Conservation (phyloP, 164 flowering plant genomes). For the Aristolochia fimbriata region DNA sequence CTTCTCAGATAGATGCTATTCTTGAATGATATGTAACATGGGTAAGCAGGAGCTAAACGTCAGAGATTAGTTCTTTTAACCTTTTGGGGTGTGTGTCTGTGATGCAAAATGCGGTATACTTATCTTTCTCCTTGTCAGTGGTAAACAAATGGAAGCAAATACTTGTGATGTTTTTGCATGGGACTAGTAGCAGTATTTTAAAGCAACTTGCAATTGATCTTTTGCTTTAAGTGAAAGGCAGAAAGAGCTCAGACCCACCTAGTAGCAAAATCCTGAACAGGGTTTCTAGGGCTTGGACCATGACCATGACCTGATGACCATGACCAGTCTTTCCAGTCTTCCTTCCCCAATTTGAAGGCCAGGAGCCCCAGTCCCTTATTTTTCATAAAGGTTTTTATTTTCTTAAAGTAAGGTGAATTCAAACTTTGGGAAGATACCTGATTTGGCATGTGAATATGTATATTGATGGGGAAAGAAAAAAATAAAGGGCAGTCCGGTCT, state of each 20-base stretch:
- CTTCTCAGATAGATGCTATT: too few relatives aligned
- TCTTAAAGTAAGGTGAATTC: slow-evolving; percentile 13
- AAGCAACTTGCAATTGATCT: slow-evolving; percentile 6
- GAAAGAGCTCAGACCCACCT: slow-evolving; percentile 15
- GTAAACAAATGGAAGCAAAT: too few relatives aligned
- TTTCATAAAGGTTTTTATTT: background rate
- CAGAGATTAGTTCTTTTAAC: too few relatives aligned
- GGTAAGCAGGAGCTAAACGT: too few relatives aligned
- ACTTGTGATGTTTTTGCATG: too few relatives aligned
- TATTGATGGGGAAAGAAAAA: slow-evolving; percentile 12
- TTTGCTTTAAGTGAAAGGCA: slow-evolving; percentile 23
- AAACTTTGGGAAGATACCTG: slow-evolving; percentile 38
- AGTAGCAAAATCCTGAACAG: slow-evolving; percentile 8
- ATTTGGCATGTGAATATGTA: slow-evolving; percentile 31
- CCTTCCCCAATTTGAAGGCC: slow-evolving; percentile 10
- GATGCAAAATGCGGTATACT: too few relatives aligned
- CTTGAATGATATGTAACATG: too few relatives aligned
- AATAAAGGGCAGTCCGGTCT: slow-evolving; percentile 22
- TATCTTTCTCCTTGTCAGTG: too few relatives aligned
- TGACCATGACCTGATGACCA: slow-evolving; percentile 26
- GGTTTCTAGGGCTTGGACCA: slow-evolving; percentile 18
- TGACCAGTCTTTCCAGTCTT: slow-evolving; percentile 7
- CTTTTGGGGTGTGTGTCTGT: too few relatives aligned
- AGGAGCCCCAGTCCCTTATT: background rate
- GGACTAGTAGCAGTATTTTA: too few relatives aligned